Evolutionary conservation across 352 stramenopile genomes (phyloP), one percentile per base, ranked within the genome.

Genomic region (Halophytophthora batemanensis): DNA sequence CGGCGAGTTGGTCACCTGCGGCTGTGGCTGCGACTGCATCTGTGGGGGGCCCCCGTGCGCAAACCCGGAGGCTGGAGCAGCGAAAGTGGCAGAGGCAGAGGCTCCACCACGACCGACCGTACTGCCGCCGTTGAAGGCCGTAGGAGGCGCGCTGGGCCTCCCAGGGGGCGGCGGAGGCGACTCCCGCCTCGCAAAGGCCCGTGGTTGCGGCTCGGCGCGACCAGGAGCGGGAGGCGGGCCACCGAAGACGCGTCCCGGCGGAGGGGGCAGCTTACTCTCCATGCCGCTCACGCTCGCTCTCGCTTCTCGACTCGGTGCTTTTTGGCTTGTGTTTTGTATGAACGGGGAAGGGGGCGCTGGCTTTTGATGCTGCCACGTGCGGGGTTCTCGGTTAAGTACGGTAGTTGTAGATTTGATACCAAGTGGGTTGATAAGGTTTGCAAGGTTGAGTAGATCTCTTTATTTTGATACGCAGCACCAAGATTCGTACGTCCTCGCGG

Each of bases 201-300:
- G 29, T 14, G 45, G 29, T 18, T 38, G 33, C n/a, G 35, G 28
- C 12, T 51, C 51, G 4, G 22, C 50, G 38, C 56, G 31, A 37
- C n/a, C 42, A 17, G 35, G 25, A 15, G 25, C 42, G 35, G 15
- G 42, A 14, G 42, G 56, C 33, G 61, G 56, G 0, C 19, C 47
- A 25, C 56, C 56, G 35, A 66, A 59, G 18, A 15, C 52, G 41
- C 57, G 39, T 36, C 46, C 36, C 40, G 59, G 47, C 4, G 53
- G 53, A 31, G 53, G 49, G 53, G 49, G 49, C 42, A 45, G 41
- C 37, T 71, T 71, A 36, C 52, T 63, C 33, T 70, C 49, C 64
- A 74, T 74, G 7, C 21, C 42, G 42, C 25, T 31, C 25, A 31
- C 25, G 8, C 25, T 31, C 25, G 25, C 25, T 31, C 25, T 31